Evolutionary conservation across 441 rosid genomes (phyloP).

Genomic region (Euphorbia celastroides): DNA sequence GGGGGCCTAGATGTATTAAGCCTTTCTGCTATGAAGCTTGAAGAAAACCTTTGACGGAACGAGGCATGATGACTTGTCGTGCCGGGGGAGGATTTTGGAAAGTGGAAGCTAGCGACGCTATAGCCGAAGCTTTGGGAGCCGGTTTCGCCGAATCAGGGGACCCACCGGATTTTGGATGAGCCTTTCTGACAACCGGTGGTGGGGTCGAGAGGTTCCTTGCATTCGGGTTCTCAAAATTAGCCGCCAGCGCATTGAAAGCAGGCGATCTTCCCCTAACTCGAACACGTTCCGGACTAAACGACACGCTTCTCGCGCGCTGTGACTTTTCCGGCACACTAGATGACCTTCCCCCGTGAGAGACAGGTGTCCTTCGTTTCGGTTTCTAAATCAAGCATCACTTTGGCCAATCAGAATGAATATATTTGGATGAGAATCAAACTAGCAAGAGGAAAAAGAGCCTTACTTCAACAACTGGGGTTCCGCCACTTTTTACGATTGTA

Average conservation of each 20-base stretch:
- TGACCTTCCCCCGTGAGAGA: constrained; percentile 76
- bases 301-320: constrained; percentile 95
- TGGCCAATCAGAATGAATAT: constrained; percentile 18
- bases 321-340: constrained; percentile 69
- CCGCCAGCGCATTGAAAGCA: constrained; percentile 94
- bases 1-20: too few species aligned
- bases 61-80: constrained; percentile 63
- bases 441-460: constrained; percentile 15
- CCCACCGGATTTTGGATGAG: constrained; percentile 70
- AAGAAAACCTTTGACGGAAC: constrained; percentile 57
- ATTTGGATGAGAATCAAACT: not conserved
- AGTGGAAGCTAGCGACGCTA: constrained; percentile 61
- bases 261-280: constrained; percentile 99
- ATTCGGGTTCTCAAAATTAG: constrained; percentile 79
- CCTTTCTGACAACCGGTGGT: constrained; percentile 80
- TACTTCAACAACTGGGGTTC: constrained; percentile 65
- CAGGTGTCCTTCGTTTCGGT: constrained; percentile 81
- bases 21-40: constrained; percentile 2
- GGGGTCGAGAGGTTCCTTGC: constrained; percentile 95
- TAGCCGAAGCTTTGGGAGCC: constrained; percentile 66
- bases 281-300: constrained; percentile 89
- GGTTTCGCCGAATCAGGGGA: constrained; percentile 53
- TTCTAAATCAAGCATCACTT: constrained; percentile 49
- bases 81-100: constrained; percentile 61
- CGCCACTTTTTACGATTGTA: constrained; percentile 65